Evolutionary conservation across 2,329 filamentous ascomycete species (phyloP).

Genomic region (Leptographium lundbergii): DNA sequence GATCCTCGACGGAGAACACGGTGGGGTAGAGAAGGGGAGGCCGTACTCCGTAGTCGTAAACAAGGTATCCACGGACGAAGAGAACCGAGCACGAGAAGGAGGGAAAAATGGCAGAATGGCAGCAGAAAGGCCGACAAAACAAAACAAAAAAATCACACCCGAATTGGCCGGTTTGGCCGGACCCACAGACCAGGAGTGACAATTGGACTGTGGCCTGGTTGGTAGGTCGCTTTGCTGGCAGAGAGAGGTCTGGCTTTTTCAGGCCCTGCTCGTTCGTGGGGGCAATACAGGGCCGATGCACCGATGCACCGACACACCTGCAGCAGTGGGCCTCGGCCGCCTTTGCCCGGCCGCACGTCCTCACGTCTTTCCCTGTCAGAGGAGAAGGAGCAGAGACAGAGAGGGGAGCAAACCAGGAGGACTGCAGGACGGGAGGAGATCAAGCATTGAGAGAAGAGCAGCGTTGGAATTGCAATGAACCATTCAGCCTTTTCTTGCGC

Average conservation of each 20-base stretch:
- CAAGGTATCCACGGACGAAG: background rate
- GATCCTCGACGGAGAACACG: background rate
- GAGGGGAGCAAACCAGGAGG: background rate
- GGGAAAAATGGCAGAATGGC: background rate
- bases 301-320: background rate
- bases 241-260: background rate
- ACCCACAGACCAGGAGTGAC: background rate
- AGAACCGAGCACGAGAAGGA: background rate
- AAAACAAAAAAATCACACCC: background rate
- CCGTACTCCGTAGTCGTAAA: no score
- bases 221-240: background rate
- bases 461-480: background rate
- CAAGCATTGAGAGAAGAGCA: background rate
- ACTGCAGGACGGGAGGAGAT: background rate
- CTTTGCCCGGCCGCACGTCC: background rate
- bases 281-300: background rate
- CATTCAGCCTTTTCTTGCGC: background rate
- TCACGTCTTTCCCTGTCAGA: background rate
- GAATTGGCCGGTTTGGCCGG: background rate
- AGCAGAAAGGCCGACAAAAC: background rate
- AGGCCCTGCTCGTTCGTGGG: background rate
- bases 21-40: background rate
- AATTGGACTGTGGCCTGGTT: background rate
- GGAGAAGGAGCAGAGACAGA: background rate
- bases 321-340: slow-evolving; percentile 1